Conservation (phyloP, 345 rosid genomes). For the Trapa incisa region DNA sequence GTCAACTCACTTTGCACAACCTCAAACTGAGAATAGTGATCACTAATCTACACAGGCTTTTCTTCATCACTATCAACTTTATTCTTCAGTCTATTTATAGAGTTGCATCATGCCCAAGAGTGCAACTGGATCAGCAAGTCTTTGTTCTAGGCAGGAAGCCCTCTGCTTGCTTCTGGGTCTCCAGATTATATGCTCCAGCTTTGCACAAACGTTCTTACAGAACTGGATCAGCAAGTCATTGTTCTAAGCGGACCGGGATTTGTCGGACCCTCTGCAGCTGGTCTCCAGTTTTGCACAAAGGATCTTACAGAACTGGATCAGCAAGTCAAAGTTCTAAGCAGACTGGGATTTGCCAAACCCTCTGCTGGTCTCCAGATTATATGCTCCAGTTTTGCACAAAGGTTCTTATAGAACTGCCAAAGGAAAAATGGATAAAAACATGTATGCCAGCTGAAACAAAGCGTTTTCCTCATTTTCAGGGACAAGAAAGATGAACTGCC, state of each 20-base stretch:
- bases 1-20: not conserved
- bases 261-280: conserved; percentile 33
- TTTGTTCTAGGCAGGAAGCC: conserved; percentile 34
- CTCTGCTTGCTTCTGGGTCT: conserved; percentile 7
- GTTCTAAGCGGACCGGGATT: conserved; percentile 34
- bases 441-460: conserved; percentile 12
- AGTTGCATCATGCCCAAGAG: conserved; percentile 21
- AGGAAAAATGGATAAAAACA: not conserved
- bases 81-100: conserved; percentile 1
- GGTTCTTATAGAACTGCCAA: conserved; percentile 70
- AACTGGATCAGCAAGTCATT: conserved; percentile 39
- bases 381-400: conserved; percentile 57
- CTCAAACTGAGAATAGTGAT: not conserved
- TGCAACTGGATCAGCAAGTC: conserved; percentile 37
- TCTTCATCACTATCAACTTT: not conserved
- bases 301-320: conserved; percentile 39
- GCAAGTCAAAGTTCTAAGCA: conserved; percentile 37
- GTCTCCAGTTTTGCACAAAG: conserved; percentile 52
- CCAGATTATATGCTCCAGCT: too few relatives aligned
- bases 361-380: conserved; percentile 66
- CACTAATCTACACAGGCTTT: not conserved
- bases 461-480: not conserved
- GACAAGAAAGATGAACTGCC: not conserved
- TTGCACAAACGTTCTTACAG: too few relatives aligned
- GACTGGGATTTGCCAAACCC: conserved; percentile 29